Percentiles rank a stretch among this genome's conserved stretches.
Evolutionary conservation across 805 yeast species (phyloP).

Genomic region (Yamadazyma kitorensis): DNA sequence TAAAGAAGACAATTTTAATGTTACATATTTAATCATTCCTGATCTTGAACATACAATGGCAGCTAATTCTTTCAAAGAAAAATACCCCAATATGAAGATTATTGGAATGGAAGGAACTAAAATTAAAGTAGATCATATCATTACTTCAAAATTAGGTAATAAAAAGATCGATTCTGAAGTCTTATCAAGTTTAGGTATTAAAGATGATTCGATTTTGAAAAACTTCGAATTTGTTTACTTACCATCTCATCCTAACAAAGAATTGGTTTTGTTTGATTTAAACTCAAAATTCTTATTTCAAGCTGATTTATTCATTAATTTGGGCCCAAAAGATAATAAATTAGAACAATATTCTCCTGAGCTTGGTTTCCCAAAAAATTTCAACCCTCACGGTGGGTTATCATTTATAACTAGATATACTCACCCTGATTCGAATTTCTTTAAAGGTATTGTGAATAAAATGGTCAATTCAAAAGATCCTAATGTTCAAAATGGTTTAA

Average conservation of each 20-base stretch:
- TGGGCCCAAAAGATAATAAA: constrained; percentile 42
- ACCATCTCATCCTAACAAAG: constrained; percentile 58
- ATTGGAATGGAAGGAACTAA: constrained; percentile 49
- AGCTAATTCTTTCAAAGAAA: constrained; percentile 47
- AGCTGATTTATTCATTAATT: constrained; percentile 61
- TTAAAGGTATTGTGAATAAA: constrained; percentile 8
- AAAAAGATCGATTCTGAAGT: constrained; percentile 19
- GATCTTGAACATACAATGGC: constrained; percentile 68
- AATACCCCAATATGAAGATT: constrained; percentile 49
- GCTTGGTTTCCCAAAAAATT: constrained; percentile 43
- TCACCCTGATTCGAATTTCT: constrained; percentile 30
- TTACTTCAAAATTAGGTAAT: constrained; percentile 37
- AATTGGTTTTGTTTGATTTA: constrained; percentile 50
- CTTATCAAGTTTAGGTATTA: constrained; percentile 30
- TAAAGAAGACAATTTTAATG: constrained; percentile 31
- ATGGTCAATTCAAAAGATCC: constrained; percentile 5
- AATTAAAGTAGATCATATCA: constrained; percentile 35
- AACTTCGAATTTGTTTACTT: constrained; percentile 55
- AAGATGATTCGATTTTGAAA: constrained; percentile 34
- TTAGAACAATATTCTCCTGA: constrained; percentile 43
- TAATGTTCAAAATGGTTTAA: constrained; percentile 17
- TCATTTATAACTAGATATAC: constrained; percentile 38
- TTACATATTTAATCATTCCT: constrained; percentile 56
- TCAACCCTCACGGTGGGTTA: constrained; percentile 45
- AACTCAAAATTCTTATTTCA: constrained; percentile 48